phyloP scores from a whole-genome alignment of 2,329 filamentous ascomycete genomes.

The Tolypocladium pustulatum region DNA sequence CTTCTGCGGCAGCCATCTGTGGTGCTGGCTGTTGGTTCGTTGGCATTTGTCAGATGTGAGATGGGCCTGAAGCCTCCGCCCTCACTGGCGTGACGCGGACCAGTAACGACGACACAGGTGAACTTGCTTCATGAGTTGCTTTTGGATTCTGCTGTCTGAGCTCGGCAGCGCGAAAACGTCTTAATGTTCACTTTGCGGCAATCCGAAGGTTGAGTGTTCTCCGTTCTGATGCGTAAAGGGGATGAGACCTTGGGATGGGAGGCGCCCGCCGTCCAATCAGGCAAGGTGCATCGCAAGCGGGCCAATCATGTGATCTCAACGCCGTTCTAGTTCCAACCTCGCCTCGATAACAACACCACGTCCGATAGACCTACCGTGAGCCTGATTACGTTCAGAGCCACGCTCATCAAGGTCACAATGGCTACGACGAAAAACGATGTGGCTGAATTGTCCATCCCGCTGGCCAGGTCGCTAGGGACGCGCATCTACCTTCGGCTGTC shows the following conservation, averaged over 20 bases:
- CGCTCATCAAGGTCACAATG: not conserved
- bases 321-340: not conserved
- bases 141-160: not conserved
- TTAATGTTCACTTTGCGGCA: not conserved
- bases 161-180: not conserved
- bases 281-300: not conserved
- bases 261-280: not conserved
- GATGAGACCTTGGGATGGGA: not conserved
- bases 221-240: not conserved
- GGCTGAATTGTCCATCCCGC: constrained; percentile 39
- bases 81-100: not conserved
- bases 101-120: not conserved
- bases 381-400: not conserved
- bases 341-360: not conserved
- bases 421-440: not conserved
- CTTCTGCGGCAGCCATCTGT: constrained; percentile 15
- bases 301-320: constrained; percentile 9
- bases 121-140: not conserved
- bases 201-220: not conserved
- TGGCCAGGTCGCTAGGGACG: constrained; percentile 50
- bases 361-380: not conserved
- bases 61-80: not conserved
- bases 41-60: not conserved
- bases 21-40: not conserved
- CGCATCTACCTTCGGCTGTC: constrained; percentile 51